Base-by-base conservation (phyloP, 352 stramenopile species). In the Phytophthora hybrid region DNA sequence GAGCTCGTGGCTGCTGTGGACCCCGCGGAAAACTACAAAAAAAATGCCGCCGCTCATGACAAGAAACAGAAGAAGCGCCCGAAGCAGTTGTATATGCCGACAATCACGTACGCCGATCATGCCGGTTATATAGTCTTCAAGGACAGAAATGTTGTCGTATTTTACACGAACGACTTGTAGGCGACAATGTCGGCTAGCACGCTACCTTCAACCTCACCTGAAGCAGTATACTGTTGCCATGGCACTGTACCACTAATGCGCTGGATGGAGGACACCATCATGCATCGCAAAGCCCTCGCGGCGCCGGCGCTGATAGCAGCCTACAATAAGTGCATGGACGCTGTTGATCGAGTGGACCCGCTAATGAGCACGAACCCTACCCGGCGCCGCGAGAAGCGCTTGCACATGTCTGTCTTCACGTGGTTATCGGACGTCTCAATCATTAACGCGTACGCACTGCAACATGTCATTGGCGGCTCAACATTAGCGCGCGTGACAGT, bases 241-340 rank as follows among this genome's bases (percentile, higher is more conserved):
- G 57, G 65, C 0, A 72, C 57, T 1, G 47, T 64, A 13, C 54
- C 63, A 10, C 8, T 70, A 11, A 3, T 64, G 29, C 39, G 55
- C 31, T 70, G 23, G 63, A 64, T 44, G 13, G 63, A 54, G 9
- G 55, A 63, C n/a, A 59, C 18, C 0, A 72, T 72, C 6, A 46
- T 66, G 55, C 18, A 64, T 14, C 13, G 57, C 0, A 72, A 60
- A 21, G 6, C 34, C 1, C 46, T 72, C 6, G 49, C 62, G 37
- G 65, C 32, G 3, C 57, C 65, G 14, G 26, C 65, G 4, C 23
- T 44, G 1, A 62, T 72, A 32, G 65, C 57, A n/a, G 65, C n/a
- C 2, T 72, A 72, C 23, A 72, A 62, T 26, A 9, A 52, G 13
- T 66, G 49, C 37, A 66, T 72, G 65, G 66, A 63, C n/a, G 65